Base-by-base conservation (phyloP, 2,329 filamentous ascomycete species). In the Cladobotryum protrusum region DNA sequence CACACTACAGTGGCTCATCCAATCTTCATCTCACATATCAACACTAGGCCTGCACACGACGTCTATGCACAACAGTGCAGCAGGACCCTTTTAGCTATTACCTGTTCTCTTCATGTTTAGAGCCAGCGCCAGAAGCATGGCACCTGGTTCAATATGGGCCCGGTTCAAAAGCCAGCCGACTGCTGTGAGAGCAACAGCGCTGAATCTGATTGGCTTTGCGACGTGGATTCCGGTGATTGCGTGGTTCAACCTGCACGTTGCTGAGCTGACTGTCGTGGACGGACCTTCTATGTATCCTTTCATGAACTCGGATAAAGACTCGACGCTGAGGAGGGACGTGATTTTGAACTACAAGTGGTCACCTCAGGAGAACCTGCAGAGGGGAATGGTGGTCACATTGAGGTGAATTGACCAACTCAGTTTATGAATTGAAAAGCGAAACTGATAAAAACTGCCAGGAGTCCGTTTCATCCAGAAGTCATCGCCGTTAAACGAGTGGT, bases 401-500 rank as follows among this genome's bases (percentile, higher is more conserved):
- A 74, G 79, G 83, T 85, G 65, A 19, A 74, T 59, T 43, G 40
- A 2, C 24, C 24, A 19, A n/a, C 18, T 12, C 37, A 33, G 6
- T 46, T 32, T 14, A 24, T 42, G 33, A 15, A 24, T 19, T 37
- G 36, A 13, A 14, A 8, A 50, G 41, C 33, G 35, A 34, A 52
- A 45, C 34, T 41, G 17, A n/a, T 7, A 15, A 4, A n/a, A 4
- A 17, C 2, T 24, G 18, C 9, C 18, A 90, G 86, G 63, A 88
- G 82, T 44, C 90, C 91, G 1, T 70, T 76, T 13, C 77, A 86
- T 53, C 86, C 89, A 0, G 81, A 88, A 29, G 74, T 78, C 18
- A 72, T 84, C 39, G 82, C 82, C 0, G 81, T 96, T 33, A 99
- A 99, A 72, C 78, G 93, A 37, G 78, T 99, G 11, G 76, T 96